phyloP scores from a whole-genome alignment of 805 yeast genomes.

The Kuraishia ogatae region DNA sequence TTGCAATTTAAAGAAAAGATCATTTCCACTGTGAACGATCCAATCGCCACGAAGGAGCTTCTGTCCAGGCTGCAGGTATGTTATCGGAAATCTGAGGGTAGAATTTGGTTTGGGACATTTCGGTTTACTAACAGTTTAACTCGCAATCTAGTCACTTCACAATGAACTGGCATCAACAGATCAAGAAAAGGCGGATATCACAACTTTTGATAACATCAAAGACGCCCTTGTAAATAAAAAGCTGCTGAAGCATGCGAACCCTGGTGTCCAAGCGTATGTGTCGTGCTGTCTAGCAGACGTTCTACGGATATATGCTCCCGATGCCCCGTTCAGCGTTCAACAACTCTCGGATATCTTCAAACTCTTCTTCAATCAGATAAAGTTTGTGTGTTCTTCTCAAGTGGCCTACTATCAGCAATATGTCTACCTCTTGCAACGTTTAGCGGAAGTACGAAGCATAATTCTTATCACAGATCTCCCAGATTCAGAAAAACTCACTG shows the following conservation, averaged over 20 bases:
- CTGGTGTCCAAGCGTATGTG: conserved; percentile 59
- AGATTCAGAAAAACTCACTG: conserved; percentile 45
- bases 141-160: conserved; percentile 32
- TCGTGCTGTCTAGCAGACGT: conserved; percentile 75
- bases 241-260: conserved; percentile 49
- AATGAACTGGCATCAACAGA: conserved; percentile 56
- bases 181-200: conserved; percentile 47
- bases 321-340: conserved; percentile 71
- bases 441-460: conserved; percentile 70
- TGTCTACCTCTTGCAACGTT: conserved; percentile 52
- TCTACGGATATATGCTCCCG: conserved; percentile 74
- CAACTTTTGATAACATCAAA: conserved; percentile 35
- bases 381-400: conserved; percentile 36
- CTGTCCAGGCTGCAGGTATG: conserved; percentile 41
- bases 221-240: conserved; percentile 49
- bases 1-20: conserved; percentile 17
- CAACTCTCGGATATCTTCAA: conserved; percentile 60
- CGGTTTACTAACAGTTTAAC: background rate
- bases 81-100: background rate
- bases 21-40: conserved; percentile 45
- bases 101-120: no score
- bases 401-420: conserved; percentile 57
- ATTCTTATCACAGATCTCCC: conserved; percentile 71
- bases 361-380: conserved; percentile 56
- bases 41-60: conserved; percentile 56